Percentiles rank a stretch among this genome's conserved stretches.
Conservation (phyloP, 257 asterid genomes). For the Lavandula angustifolia region DNA sequence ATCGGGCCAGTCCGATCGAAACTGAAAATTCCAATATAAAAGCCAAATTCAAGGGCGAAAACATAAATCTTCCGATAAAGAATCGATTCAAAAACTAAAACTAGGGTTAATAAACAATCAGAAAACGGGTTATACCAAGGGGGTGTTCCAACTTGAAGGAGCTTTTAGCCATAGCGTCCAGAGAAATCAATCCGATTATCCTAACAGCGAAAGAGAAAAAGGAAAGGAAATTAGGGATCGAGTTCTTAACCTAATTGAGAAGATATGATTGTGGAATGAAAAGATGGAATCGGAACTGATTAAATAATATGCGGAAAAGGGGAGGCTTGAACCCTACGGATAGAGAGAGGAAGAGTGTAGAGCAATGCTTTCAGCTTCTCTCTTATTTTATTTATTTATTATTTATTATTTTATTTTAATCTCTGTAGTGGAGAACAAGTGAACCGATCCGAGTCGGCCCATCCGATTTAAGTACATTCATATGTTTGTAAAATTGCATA, state of each 20-base stretch:
- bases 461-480: no score
- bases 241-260: slow-evolving; percentile 6
- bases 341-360: neutral
- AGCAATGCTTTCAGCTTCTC: neutral
- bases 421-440: no score
- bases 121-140: slow-evolving; percentile 41
- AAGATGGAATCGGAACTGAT: neutral
- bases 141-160: slow-evolving; percentile 62
- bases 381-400: neutral
- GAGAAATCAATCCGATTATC: slow-evolving; percentile 29
- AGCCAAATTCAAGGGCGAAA: neutral
- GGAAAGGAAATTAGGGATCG: slow-evolving; percentile 19
- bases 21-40: neutral
- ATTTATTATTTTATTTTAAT: no score
- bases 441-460: no score
- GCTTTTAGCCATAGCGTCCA: slow-evolving; percentile 51
- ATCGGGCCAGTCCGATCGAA: slow-evolving; percentile 18
- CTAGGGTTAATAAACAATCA: slow-evolving; percentile 18
- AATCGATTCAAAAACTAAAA: neutral
- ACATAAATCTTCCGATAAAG: slow-evolving; percentile 13
- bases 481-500: no score
- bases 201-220: slow-evolving; percentile 23
- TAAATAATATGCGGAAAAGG: neutral
- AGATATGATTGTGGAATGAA: slow-evolving; percentile 3
- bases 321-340: slow-evolving; percentile 33